A percentile compares a stretch with the other conserved stretches of the same genome.
Evolutionary conservation across 768 basidiomycete species (phyloP).

Genomic region (Tubosaeta sp.): DNA sequence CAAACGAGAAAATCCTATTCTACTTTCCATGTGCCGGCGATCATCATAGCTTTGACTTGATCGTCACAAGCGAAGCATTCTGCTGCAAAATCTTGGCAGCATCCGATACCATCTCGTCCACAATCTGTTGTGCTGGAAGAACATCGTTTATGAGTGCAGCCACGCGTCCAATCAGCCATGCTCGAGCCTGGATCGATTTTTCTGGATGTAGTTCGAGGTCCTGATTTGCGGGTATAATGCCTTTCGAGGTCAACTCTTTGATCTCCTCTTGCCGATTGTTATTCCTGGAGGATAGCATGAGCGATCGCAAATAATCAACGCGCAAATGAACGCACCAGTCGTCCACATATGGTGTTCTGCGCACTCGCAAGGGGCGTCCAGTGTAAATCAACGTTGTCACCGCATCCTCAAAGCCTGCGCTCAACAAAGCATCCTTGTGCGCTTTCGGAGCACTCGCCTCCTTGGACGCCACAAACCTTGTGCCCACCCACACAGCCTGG

Average conservation of each 20-base stretch:
- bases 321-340: slow-evolving; percentile 57
- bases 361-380: slow-evolving; percentile 83
- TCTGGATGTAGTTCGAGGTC: slow-evolving; percentile 82
- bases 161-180: slow-evolving; percentile 86
- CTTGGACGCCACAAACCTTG: slow-evolving; percentile 77
- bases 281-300: slow-evolving; percentile 46
- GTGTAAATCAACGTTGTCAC: slow-evolving; percentile 86
- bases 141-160: slow-evolving; percentile 71
- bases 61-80: slow-evolving; percentile 35
- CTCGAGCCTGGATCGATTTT: slow-evolving; percentile 57
- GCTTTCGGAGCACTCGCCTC: slow-evolving; percentile 80
- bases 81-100: slow-evolving; percentile 46
- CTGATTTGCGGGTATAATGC: slow-evolving; percentile 69
- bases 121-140: slow-evolving; percentile 76
- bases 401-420: slow-evolving; percentile 73
- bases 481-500: slow-evolving; percentile 85
- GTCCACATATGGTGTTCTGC: slow-evolving; percentile 79
- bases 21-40: not conserved
- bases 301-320: not conserved
- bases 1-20: not conserved
- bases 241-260: slow-evolving; percentile 73
- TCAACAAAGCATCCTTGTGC: slow-evolving; percentile 77
- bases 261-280: slow-evolving; percentile 77
- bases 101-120: slow-evolving; percentile 73
- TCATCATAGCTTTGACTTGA: slow-evolving; percentile 49